Conservation (phyloP, 2,329 filamentous ascomycete species). For the Colletotrichum zoysiae region DNA sequence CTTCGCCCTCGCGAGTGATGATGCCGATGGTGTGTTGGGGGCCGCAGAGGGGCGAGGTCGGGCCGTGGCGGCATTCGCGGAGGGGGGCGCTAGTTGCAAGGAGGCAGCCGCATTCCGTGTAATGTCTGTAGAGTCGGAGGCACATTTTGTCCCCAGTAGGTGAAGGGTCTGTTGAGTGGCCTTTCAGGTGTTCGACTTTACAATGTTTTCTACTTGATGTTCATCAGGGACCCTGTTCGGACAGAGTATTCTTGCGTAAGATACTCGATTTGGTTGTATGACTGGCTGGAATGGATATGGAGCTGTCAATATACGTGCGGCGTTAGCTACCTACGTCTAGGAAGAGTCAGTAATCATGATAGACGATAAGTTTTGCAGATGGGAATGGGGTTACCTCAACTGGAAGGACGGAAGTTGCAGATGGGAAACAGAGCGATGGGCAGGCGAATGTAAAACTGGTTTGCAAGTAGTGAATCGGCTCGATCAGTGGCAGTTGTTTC, state of each 20-base stretch:
- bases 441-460: neutral
- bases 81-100: constrained; percentile 10
- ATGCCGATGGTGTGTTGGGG: constrained; percentile 1
- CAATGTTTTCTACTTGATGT: neutral
- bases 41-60: constrained; percentile 18
- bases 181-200: neutral
- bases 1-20: constrained; percentile 9
- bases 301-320: neutral
- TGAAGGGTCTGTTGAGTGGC: neutral
- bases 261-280: too few species aligned
- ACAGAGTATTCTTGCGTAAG: neutral
- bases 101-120: constrained; percentile 26
- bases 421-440: neutral
- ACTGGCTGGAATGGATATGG: neutral
- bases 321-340: neutral
- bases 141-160: constrained; percentile 25
- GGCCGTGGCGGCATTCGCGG: constrained; percentile 20
- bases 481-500: neutral
- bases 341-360: neutral
- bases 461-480: neutral
- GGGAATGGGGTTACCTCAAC: neutral
- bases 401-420: neutral
- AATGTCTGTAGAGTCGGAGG: constrained; percentile 26
- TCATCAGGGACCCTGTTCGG: neutral
- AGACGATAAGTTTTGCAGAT: too few species aligned